Evolutionary conservation across 2,329 filamentous ascomycete species (phyloP), one percentile per base, ranked within the genome.

Genomic region (Pezicula neosporulosa): DNA sequence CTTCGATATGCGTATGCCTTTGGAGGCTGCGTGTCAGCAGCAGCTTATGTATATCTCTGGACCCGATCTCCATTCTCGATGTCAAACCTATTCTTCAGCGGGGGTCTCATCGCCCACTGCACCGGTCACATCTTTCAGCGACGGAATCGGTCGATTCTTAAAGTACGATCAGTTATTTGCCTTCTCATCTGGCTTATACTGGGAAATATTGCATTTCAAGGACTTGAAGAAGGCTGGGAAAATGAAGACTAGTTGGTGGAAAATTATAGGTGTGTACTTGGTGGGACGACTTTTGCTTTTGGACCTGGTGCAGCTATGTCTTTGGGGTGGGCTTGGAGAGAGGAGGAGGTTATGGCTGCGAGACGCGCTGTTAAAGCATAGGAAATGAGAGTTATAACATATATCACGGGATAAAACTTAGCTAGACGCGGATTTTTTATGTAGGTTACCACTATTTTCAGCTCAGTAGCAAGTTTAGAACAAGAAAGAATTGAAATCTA

Each of bases 181-280:
- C 46, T 54, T 56, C 30, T 35, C 56, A 12, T 37, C 49, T 36
- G 45, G 35, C 15, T 28, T 1, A 35, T 48, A 9, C 42, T 64
- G 15, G 68, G 63, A 63, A 55, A 63, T 55, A 10, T 56, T 66
- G 36, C 56, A 60, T 21, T 58, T 68, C 47, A 50, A 49, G 48
- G 66, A 69, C 45, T 54, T 67, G 41, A 68, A 65, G 47, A 48
- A 35, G 9, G 63, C 60, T 1, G 60, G 61, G 6, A 68, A 63
- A 59, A 47, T 60, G 0, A 35, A 45, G 15, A 33, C 47, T 5
- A 45, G 51, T 9, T 67, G 58, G 62, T 13, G 41, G 6, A 60
- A 39, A 19, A 37, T 65, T 3, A 2, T 63, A 3, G 48, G 28
- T 5, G 28, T 5, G 24, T 50, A 4, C 48, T 55, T 27, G 37